Conservation (phyloP, 2,329 filamentous ascomycete species). For the Sporothrix inflata region DNA sequence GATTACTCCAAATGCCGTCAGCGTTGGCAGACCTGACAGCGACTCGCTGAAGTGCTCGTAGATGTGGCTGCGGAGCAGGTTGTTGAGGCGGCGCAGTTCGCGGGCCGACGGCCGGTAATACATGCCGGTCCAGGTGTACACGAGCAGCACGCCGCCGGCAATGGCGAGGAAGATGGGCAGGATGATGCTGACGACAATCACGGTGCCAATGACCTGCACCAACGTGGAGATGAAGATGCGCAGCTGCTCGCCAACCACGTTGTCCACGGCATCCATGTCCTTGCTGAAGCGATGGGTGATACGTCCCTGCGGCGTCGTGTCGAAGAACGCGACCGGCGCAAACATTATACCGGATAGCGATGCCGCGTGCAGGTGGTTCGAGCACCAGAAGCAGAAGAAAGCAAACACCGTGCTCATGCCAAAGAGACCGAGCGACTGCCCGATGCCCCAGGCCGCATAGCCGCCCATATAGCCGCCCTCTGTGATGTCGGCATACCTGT, state of each 20-base stretch:
- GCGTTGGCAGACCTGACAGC: slow-evolving; percentile 89
- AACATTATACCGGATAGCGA: slow-evolving; percentile 51
- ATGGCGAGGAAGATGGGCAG: slow-evolving; percentile 90
- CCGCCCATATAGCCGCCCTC: slow-evolving; percentile 56
- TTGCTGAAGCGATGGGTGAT: slow-evolving; percentile 99
- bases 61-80: slow-evolving; percentile 87
- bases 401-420: slow-evolving; percentile 62
- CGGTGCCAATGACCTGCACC: slow-evolving; percentile 75
- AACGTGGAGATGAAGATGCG: slow-evolving; percentile 70
- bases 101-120: slow-evolving; percentile 90
- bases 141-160: slow-evolving; percentile 76
- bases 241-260: slow-evolving; percentile 89
- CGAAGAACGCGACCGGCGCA: slow-evolving; percentile 96
- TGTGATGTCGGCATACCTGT: slow-evolving; percentile 48
- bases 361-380: slow-evolving; percentile 48
- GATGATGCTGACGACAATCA: slow-evolving; percentile 81
- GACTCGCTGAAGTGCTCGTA: slow-evolving; percentile 99
- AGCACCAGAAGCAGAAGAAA: slow-evolving; percentile 45
- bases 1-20: slow-evolving; percentile 92
- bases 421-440: slow-evolving; percentile 62
- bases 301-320: slow-evolving; percentile 91
- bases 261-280: slow-evolving; percentile 90
- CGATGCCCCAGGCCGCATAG: slow-evolving; percentile 60
- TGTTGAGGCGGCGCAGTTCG: slow-evolving; percentile 91
- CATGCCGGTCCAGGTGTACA: slow-evolving; percentile 81